Percentiles rank a stretch among this genome's conserved stretches.
These are phyloP conservation scores for Spinellus fusiger DNA, from an alignment of 192 early-diverging fungal genomes.

Conservation along the genomic window DNA sequence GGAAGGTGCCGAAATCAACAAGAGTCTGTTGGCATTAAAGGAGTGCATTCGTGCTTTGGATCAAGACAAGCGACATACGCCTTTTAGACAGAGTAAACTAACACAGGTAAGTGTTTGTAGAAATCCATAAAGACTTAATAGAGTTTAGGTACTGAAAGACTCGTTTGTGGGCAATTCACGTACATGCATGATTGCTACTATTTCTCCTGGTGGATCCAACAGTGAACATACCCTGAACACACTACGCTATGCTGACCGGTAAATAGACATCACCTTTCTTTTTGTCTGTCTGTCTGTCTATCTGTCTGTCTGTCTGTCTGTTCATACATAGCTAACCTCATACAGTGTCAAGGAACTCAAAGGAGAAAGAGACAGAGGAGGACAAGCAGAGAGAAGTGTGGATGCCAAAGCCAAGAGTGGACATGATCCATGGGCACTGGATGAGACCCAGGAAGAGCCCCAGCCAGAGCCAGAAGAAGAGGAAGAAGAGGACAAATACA, in stretches of 20 bases:
- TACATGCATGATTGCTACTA: slow-evolving; percentile 98
- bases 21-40: slow-evolving; percentile 92
- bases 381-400: slow-evolving; percentile 1
- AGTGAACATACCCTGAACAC: slow-evolving; percentile 97
- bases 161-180: slow-evolving; percentile 97
- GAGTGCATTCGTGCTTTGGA: slow-evolving; percentile 97
- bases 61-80: slow-evolving; percentile 88
- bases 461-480: background rate
- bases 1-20: slow-evolving; percentile 99
- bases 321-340: background rate
- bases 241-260: slow-evolving; percentile 91
- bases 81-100: slow-evolving; percentile 96
- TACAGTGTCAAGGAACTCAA: slow-evolving; percentile 38
- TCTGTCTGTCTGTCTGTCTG: background rate
- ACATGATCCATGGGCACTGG: background rate
- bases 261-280: background rate
- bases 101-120: slow-evolving; percentile 65
- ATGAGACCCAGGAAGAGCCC: background rate
- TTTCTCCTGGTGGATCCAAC: slow-evolving; percentile 93
- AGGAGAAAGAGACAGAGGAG: slow-evolving; percentile 33
- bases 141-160: slow-evolving; percentile 69
- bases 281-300: background rate
- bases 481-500: slow-evolving; percentile 2
- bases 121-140: background rate
- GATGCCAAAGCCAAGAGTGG: background rate